Conservation (phyloP, 1,284 basidiomycete species). For the Acaromyces ingoldii region DNA sequence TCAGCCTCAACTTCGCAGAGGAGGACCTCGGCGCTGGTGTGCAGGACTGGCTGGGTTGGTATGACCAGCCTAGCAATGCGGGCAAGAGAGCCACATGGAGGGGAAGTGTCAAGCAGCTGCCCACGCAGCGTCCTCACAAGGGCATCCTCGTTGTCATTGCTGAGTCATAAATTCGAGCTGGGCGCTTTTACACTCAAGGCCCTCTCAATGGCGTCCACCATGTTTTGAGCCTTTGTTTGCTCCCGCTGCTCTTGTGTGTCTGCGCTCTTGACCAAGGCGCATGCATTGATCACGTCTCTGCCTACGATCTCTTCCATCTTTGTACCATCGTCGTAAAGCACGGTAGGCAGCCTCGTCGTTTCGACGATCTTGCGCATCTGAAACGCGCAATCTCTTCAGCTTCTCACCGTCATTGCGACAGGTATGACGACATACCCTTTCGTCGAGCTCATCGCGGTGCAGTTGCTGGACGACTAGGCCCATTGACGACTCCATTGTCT, state of each 20-base stretch:
- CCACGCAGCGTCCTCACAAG: not conserved
- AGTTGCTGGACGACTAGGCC: not conserved
- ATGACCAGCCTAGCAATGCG: not conserved
- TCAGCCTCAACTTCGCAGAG: not conserved
- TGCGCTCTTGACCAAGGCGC: not conserved
- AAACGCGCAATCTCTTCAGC: no score
- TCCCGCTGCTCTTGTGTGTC: no score
- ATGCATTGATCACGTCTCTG: not conserved
- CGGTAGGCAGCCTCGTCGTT: not conserved
- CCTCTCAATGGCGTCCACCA: no score
- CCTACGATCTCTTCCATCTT: not conserved
- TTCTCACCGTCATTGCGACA: no score
- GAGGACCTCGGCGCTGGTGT: not conserved
- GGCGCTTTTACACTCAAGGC: no score
- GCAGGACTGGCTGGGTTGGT: not conserved
- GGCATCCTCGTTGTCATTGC: no score
- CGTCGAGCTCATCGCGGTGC: constrained; percentile 1
- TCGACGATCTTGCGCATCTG: not conserved
- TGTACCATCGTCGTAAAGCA: not conserved
- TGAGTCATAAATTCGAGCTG: no score
- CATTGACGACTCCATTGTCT: not conserved
- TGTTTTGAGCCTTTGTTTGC: no score
- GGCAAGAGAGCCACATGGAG: not conserved
- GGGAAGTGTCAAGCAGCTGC: constrained; percentile 1
- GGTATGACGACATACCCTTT: not conserved